phyloP scores from a whole-genome alignment of 768 basidiomycete genomes.

The Imleria badia region DNA sequence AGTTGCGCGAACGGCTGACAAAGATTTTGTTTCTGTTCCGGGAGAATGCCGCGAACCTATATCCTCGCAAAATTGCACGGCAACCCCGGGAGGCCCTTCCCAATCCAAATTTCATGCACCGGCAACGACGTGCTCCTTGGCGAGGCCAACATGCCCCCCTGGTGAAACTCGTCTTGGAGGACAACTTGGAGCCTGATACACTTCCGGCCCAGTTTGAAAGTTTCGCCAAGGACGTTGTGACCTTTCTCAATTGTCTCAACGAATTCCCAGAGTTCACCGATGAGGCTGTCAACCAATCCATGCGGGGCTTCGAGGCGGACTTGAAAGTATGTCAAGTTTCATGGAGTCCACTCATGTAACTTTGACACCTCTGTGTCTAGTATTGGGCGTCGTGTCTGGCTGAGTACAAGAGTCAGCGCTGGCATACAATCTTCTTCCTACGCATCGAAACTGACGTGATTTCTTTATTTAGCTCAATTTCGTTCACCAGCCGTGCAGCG shows the following conservation, averaged over 20 bases:
- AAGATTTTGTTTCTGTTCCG: constrained; percentile 52
- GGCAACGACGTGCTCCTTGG: constrained; percentile 30
- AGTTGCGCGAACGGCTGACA: constrained; percentile 49
- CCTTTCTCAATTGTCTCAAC: constrained; percentile 52
- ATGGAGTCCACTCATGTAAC: not conserved
- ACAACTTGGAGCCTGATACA: constrained; percentile 47
- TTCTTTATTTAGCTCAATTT: constrained; percentile 43
- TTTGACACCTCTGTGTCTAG: constrained; percentile 28
- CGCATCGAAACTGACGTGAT: constrained; percentile 7
- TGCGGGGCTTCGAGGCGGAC: constrained; percentile 50
- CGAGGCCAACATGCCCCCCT: constrained; percentile 38
- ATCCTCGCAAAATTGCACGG: constrained; percentile 46
- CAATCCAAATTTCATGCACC: constrained; percentile 37
- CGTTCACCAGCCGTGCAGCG: constrained; percentile 51
- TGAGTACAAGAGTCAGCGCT: constrained; percentile 43
- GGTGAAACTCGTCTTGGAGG: constrained; percentile 37
- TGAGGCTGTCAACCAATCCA: constrained; percentile 50
- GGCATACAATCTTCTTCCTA: not conserved
- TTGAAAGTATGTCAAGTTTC: constrained; percentile 38
- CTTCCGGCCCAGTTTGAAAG: constrained; percentile 46
- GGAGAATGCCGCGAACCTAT: constrained; percentile 57
- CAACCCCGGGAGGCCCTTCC: constrained; percentile 40
- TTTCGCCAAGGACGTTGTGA: constrained; percentile 50
- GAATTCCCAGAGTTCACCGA: constrained; percentile 59
- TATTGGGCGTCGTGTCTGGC: constrained; percentile 55